Percentiles rank a stretch among this genome's conserved stretches.
These are phyloP conservation scores for Axilococcus clingmanii DNA, from an alignment of 139 green algal species.

Conservation along the genomic window DNA sequence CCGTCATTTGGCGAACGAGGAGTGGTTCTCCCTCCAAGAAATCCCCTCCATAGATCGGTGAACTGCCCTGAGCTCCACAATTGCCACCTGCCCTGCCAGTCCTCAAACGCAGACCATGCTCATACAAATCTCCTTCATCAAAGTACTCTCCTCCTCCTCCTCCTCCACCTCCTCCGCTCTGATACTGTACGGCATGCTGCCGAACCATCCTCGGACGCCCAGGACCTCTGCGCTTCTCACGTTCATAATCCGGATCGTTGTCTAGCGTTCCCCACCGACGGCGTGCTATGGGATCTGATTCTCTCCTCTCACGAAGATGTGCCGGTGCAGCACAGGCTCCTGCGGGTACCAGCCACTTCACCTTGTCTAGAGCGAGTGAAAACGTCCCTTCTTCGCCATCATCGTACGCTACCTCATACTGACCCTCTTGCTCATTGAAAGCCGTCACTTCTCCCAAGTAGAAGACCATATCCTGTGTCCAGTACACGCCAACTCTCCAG, in stretches of 20 bases:
- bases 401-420: constrained; percentile 49
- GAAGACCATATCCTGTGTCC: constrained; percentile 41
- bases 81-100: no score
- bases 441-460: constrained; percentile 28
- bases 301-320: no score
- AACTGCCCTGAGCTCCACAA: no score
- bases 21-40: no score
- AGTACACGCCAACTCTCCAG: constrained; percentile 62
- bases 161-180: neutral
- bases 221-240: no score
- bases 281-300: no score
- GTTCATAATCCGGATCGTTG: constrained; percentile 26
- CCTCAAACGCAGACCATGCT: no score
- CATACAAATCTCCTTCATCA: no score
- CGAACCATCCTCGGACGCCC: no score
- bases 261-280: no score
- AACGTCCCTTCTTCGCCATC: constrained; percentile 36
- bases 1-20: neutral
- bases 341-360: constrained; percentile 57
- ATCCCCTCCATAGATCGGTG: no score
- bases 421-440: constrained; percentile 32
- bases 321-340: constrained; percentile 6
- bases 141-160: constrained; percentile 1
- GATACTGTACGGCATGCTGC: neutral
- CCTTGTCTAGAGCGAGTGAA: constrained; percentile 27